Conservation (phyloP, 345 rosid species). For the Limnanthes douglasii region DNA sequence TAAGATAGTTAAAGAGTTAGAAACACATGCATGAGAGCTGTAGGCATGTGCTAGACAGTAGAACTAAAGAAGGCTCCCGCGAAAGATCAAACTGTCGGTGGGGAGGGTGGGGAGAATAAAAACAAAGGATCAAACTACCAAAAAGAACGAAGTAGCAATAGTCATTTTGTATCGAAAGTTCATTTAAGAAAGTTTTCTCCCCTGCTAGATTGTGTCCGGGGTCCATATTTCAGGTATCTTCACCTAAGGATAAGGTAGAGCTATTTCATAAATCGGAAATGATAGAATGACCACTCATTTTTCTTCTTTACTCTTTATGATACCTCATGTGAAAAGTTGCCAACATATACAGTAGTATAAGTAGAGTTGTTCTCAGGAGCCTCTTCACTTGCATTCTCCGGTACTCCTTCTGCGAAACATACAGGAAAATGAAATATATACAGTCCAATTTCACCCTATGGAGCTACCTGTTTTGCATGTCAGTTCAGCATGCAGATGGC, state of each 20-base stretch:
- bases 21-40: too few relatives aligned
- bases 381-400: slow-evolving; percentile 19
- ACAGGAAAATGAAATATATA: too few relatives aligned
- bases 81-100: too few relatives aligned
- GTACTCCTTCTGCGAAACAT: slow-evolving; percentile 20
- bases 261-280: too few relatives aligned
- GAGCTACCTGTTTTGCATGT: not conserved
- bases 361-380: slow-evolving; percentile 28
- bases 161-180: not conserved
- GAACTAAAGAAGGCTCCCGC: too few relatives aligned
- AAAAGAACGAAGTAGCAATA: not conserved
- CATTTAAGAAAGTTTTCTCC: not conserved
- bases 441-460: not conserved
- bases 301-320: not conserved
- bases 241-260: too few relatives aligned
- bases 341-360: slow-evolving; percentile 40
- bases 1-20: not conserved
- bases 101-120: too few relatives aligned
- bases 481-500: not conserved
- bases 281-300: too few relatives aligned
- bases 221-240: too few relatives aligned
- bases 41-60: too few relatives aligned
- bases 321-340: slow-evolving; percentile 35
- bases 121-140: not conserved
- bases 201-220: too few relatives aligned